Evolutionary conservation across 495 filamentous ascomycete genomes (phyloP), one percentile per base, ranked within the genome.

Genomic region (Penicillium lagena): DNA sequence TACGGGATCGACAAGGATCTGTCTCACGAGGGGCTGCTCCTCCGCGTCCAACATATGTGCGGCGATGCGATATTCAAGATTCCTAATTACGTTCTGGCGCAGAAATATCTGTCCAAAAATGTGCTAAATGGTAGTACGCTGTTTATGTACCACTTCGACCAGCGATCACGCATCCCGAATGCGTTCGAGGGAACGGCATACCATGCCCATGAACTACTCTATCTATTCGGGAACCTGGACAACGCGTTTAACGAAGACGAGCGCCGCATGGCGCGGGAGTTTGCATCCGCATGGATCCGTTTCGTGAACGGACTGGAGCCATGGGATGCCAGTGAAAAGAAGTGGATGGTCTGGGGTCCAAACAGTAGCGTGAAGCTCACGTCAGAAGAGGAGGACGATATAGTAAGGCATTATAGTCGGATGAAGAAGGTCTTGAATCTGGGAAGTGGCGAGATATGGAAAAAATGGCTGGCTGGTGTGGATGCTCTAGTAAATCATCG

Each of bases 191-290:
- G 54, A 8, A 64, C 61, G 0, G 55, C 58, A 32, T 64, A 64
- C 40, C 61, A 64, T 43, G 61, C 61, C 0, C 51, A 59, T 39
- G 61, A 64, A 30, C 46, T 62, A n/a, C 45, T 61, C 6, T 64
- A 64, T 34, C 54, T 59, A 1, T 64, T 58, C 37, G 52, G 54
- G 12, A 64, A 64, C 28, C 29, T 64, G 39, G 45, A 52, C 9
- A 51, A 53, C 12, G 45, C 54, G 38, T 36, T 64, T 38, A 57
- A 50, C 40, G 43, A 50, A 3, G 42, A 37, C 1, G 61, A 62
- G 28, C 13, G 12, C 0, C 12, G 22, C 2, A 62, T 62, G 58
- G 58, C 42, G 8, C 37, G 39, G n/a, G 51, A 59, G 13, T 57
- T 61, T 45, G 50, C 52, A 0, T 36, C 52, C 2, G 62, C 62